A percentile compares a stretch with the other conserved stretches of the same genome.
Conservation (phyloP, 2,329 filamentous ascomycete species). For the Atkinsonella texensis region DNA sequence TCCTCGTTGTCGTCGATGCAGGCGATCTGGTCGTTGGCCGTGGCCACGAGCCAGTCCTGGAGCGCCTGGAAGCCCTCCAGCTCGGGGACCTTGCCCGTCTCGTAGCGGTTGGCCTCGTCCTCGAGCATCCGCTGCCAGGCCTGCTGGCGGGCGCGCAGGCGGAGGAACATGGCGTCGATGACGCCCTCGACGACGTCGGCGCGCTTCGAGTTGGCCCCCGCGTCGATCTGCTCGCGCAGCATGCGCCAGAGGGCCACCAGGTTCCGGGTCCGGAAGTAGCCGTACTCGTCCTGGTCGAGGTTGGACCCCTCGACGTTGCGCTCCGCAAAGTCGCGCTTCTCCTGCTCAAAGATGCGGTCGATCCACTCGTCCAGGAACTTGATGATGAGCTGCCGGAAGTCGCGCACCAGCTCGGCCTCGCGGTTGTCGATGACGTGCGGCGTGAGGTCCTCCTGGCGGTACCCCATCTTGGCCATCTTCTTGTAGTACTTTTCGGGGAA, state of each 20-base stretch:
- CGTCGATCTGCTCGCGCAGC: constrained; percentile 83
- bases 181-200: constrained; percentile 90
- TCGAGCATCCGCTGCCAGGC: constrained; percentile 83
- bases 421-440: constrained; percentile 86
- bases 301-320: constrained; percentile 62
- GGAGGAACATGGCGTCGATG: constrained; percentile 87
- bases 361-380: constrained; percentile 96
- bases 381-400: constrained; percentile 92
- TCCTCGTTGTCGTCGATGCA: constrained; percentile 90
- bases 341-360: constrained; percentile 76
- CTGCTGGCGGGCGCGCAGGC: constrained; percentile 70
- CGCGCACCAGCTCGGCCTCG: constrained; percentile 78
- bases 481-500: constrained; percentile 94
- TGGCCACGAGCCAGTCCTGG: constrained; percentile 92
- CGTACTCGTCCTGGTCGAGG: constrained; percentile 77
- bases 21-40: constrained; percentile 96
- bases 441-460: constrained; percentile 60
- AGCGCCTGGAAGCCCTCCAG: constrained; percentile 63
- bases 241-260: constrained; percentile 95
- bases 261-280: constrained; percentile 84
- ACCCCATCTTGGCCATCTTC: constrained; percentile 87
- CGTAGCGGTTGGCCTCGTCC: constrained; percentile 68
- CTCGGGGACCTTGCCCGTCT: constrained; percentile 39
- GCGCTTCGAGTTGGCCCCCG: constrained; percentile 73
- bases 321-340: constrained; percentile 69